A percentile compares a stretch with the other conserved stretches of the same genome.
Conservation (phyloP, 2,329 filamentous ascomycete genomes). For the Kalaharituber pfeilii region DNA sequence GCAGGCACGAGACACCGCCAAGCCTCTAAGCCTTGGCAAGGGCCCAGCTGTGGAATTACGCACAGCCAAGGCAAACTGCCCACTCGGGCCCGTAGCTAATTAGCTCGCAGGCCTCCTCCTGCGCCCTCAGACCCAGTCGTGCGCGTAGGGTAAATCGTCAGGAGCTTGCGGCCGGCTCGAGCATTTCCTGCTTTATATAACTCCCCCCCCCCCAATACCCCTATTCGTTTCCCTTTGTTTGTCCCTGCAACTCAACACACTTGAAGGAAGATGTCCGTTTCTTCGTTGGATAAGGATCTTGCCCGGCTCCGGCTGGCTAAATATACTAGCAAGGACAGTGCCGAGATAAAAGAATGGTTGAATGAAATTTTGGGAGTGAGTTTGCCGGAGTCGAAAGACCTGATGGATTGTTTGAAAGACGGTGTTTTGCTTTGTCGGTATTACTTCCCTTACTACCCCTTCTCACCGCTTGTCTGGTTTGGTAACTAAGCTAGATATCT, state of each 20-base stretch:
- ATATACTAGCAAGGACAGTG: slow-evolving; percentile 79
- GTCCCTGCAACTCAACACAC: neutral
- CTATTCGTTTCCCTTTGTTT: neutral
- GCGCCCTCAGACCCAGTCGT: neutral
- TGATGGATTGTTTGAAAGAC: slow-evolving; percentile 76
- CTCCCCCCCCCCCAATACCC: neutral
- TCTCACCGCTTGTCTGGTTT: slow-evolving; percentile 2
- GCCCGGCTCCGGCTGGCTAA: slow-evolving; percentile 79
- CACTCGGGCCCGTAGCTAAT: neutral
- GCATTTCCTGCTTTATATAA: neutral
- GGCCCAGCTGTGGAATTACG: too few species aligned
- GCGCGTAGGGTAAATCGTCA: too few species aligned
- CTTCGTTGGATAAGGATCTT: slow-evolving; percentile 88
- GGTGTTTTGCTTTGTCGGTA: slow-evolving; percentile 86
- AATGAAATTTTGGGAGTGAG: slow-evolving; percentile 64
- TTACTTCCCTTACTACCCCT: slow-evolving; percentile 13
- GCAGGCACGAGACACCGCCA: neutral
- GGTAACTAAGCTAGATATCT: slow-evolving; percentile 17
- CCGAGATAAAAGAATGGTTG: slow-evolving; percentile 73
- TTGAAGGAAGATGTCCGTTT: slow-evolving; percentile 65
- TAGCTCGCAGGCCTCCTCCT: neutral
- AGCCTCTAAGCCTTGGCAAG: neutral
- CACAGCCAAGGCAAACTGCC: too few species aligned
- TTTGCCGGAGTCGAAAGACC: slow-evolving; percentile 42
- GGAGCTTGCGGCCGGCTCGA: too few species aligned